A percentile compares a stretch with the other conserved stretches of the same genome.
Evolutionary conservation across 2,329 filamentous ascomycete species (phyloP).

Genomic region (Xenoacremonium recifei): DNA sequence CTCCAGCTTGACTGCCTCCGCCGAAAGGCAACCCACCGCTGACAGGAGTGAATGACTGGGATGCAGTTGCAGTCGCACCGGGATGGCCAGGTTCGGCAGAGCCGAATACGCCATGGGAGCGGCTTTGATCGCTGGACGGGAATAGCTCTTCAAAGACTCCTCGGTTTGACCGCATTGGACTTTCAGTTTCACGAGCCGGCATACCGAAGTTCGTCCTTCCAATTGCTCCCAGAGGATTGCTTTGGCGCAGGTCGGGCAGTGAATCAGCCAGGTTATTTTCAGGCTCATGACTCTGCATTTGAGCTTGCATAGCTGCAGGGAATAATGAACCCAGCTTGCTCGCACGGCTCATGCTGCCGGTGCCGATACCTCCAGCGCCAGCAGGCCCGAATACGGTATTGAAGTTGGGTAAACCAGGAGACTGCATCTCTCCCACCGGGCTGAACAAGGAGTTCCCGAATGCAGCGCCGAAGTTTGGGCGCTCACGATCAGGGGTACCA

Average conservation of each 20-base stretch:
- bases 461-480: slow-evolving; percentile 53
- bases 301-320: slow-evolving; percentile 83
- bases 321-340: slow-evolving; percentile 89
- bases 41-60: slow-evolving; percentile 36
- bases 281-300: slow-evolving; percentile 76
- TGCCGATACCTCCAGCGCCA: slow-evolving; percentile 50
- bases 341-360: slow-evolving; percentile 68
- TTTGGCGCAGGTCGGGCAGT: slow-evolving; percentile 58
- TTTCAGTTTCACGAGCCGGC: slow-evolving; percentile 56
- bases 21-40: slow-evolving; percentile 35
- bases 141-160: slow-evolving; percentile 57
- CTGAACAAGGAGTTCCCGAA: slow-evolving; percentile 82
- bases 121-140: slow-evolving; percentile 33
- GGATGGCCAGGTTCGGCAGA: slow-evolving; percentile 37
- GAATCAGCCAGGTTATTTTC: slow-evolving; percentile 58
- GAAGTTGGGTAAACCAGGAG: slow-evolving; percentile 66
- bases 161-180: slow-evolving; percentile 55
- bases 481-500: slow-evolving; percentile 66
- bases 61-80: slow-evolving; percentile 27
- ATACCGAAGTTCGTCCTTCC: slow-evolving; percentile 59
- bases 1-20: slow-evolving; percentile 30
- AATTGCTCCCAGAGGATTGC: slow-evolving; percentile 64
- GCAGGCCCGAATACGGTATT: slow-evolving; percentile 69
- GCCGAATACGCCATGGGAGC: slow-evolving; percentile 36
- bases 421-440: slow-evolving; percentile 74